phyloP scores from a whole-genome alignment of 179 eudicot genomes.

The Spergularia azorica region DNA sequence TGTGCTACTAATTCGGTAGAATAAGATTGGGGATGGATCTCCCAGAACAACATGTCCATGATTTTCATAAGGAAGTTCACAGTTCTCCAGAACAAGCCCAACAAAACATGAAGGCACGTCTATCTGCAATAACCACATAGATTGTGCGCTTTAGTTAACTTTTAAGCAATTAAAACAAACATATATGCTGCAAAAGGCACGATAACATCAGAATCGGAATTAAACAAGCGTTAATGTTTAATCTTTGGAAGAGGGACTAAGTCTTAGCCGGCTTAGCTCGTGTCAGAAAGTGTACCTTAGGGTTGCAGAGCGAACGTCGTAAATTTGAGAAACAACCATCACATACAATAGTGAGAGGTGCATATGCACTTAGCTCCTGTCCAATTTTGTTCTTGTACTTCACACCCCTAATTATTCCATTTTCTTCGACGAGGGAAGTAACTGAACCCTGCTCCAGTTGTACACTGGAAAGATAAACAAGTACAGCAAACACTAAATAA shows the following conservation, averaged over 20 bases:
- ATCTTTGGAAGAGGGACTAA: neutral
- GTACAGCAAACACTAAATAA: neutral
- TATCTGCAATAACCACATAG: slow-evolving; percentile 40
- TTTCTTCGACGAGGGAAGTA: slow-evolving; percentile 70
- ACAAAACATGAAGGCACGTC: slow-evolving; percentile 66
- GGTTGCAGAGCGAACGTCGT: slow-evolving; percentile 60
- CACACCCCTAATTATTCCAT: slow-evolving; percentile 74
- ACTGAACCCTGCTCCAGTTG: slow-evolving; percentile 84
- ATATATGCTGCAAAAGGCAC: neutral
- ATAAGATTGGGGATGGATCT: slow-evolving; percentile 66
- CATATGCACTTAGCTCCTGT: slow-evolving; percentile 59
- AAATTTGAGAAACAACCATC: slow-evolving; percentile 88
- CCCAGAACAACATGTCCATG: slow-evolving; percentile 75
- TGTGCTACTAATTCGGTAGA: slow-evolving; percentile 67
- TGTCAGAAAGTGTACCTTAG: slow-evolving; percentile 43
- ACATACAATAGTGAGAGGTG: slow-evolving; percentile 85
- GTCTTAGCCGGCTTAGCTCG: neutral
- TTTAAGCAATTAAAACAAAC: neutral
- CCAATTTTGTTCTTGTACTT: slow-evolving; percentile 75
- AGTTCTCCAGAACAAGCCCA: slow-evolving; percentile 71
- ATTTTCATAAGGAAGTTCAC: slow-evolving; percentile 54
- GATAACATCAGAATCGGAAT: neutral
- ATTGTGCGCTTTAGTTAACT: slow-evolving; percentile 5
- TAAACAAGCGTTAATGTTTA: neutral
- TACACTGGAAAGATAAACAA: slow-evolving; percentile 48